These are phyloP conservation scores for Cladophialophora carrionii DNA, from an alignment of 2,329 filamentous ascomycete genomes.

Conservation along the genomic window DNA sequence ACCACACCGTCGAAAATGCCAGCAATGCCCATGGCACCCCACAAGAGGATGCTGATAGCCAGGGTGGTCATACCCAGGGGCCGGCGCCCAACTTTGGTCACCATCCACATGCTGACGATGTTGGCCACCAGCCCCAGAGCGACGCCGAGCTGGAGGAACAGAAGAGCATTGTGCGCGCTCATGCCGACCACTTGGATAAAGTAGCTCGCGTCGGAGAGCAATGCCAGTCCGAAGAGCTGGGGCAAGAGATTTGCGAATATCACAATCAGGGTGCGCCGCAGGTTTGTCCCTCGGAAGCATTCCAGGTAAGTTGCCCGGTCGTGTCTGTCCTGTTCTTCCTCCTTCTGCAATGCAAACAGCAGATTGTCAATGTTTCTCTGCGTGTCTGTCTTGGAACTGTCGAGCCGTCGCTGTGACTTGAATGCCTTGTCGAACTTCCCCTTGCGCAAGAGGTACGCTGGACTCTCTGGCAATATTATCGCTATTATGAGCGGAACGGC, in stretches of 20 bases:
- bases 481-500: conserved; percentile 50
- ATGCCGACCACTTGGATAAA: conserved; percentile 46
- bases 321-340: conserved; percentile 50
- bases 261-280: conserved; percentile 42
- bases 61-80: conserved; percentile 47
- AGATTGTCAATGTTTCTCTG: conserved; percentile 41
- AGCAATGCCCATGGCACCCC: conserved; percentile 54
- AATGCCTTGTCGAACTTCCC: conserved; percentile 48
- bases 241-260: conserved; percentile 50
- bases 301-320: conserved; percentile 43
- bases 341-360: conserved; percentile 53
- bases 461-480: conserved; percentile 56
- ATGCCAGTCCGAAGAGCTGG: conserved; percentile 51
- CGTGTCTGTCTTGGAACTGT: conserved; percentile 47
- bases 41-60: conserved; percentile 44
- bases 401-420: conserved; percentile 55
- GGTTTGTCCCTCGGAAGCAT: conserved; percentile 40
- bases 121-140: conserved; percentile 53
- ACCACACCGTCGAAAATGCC: conserved; percentile 49
- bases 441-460: conserved; percentile 54
- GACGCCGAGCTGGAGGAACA: conserved; percentile 53
- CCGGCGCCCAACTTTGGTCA: conserved; percentile 49
- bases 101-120: conserved; percentile 50
- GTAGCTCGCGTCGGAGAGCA: conserved; percentile 52
- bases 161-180: conserved; percentile 41